Evolutionary conservation across 73 alveolate genomes (phyloP), one percentile per base, ranked within the genome.

Genomic region (Symbiodinium pilosum): DNA sequence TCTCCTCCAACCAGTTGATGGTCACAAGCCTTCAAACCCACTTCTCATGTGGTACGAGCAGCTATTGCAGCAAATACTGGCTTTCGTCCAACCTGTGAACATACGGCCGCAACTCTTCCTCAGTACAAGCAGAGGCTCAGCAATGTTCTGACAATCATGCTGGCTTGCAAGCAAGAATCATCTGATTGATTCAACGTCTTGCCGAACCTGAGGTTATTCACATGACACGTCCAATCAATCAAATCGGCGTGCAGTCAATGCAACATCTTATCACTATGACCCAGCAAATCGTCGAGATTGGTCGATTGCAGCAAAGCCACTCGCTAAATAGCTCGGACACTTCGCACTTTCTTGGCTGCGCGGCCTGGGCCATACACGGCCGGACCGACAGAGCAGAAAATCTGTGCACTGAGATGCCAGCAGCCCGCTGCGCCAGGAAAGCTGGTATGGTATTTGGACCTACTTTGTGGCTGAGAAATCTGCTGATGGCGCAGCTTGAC

Each of bases 401-500:
- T 26, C 0, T 30, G 24, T 64, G 81, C 81, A 28, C 38, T 26
- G 30, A n/a, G 41, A 24, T 20, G 38, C 32, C 81, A 28, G 36
- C 97, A 2, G 97, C 97, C 16, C 97, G 87, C 81, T 91, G 97
- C 41, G 97, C 97, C 36, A 91, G 88, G 43, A 91, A 91, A 9
- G 97, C 97, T 20, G 97, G 97, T 18, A 91, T 91, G 38, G 97
- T 91, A 88, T 91, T 91, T 47, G 97, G 89, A 28, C 97, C 97
- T 91, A 16, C n/a, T n/a, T n/a, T n/a, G n/a, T n/a, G n/a, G n/a
- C n/a, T n/a, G n/a, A n/a, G n/a, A n/a, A n/a, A n/a, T n/a, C n/a
- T n/a, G n/a, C n/a, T n/a, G n/a, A n/a, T n/a, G n/a, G n/a, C n/a
- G n/a, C n/a, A n/a, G n/a, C n/a, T n/a, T n/a, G n/a, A n/a, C n/a